These are phyloP conservation scores for Penicillium sp. DNA, from an alignment of 2,329 filamentous ascomycete genomes.

Conservation along the genomic window DNA sequence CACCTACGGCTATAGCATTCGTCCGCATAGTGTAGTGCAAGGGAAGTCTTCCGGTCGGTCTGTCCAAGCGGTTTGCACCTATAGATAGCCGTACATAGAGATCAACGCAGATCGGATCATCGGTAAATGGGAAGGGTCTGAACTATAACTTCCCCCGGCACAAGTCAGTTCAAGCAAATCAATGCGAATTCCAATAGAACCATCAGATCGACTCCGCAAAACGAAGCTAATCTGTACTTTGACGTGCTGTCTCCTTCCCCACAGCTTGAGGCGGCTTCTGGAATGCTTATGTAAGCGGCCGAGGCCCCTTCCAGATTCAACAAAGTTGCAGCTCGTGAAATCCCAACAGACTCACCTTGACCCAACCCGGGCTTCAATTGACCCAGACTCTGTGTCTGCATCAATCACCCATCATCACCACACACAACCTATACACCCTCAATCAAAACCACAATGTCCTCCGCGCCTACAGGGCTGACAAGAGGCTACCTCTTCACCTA, in stretches of 20 bases:
- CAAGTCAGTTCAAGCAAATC: neutral
- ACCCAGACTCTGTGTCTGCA: neutral
- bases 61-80: neutral
- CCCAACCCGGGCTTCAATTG: neutral
- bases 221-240: neutral
- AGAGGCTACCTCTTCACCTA: slow-evolving; percentile 75
- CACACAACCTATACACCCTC: slow-evolving; percentile 9
- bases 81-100: neutral
- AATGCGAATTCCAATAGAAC: too few species aligned
- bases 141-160: neutral
- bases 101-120: neutral
- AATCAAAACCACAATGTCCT: slow-evolving; percentile 8
- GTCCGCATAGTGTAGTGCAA: neutral
- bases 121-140: neutral
- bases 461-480: slow-evolving; percentile 47
- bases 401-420: neutral
- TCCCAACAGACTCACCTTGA: neutral
- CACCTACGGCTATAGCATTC: neutral
- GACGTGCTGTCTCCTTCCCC: neutral
- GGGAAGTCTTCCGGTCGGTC: slow-evolving; percentile 19
- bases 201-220: neutral
- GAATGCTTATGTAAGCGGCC: slow-evolving; percentile 19
- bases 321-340: neutral
- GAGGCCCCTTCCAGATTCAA: slow-evolving; percentile 13
- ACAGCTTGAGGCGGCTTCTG: slow-evolving; percentile 12